These are phyloP conservation scores for Sclerotinia glacialis DNA, from an alignment of 2,329 filamentous ascomycete species.

Conservation along the genomic window DNA sequence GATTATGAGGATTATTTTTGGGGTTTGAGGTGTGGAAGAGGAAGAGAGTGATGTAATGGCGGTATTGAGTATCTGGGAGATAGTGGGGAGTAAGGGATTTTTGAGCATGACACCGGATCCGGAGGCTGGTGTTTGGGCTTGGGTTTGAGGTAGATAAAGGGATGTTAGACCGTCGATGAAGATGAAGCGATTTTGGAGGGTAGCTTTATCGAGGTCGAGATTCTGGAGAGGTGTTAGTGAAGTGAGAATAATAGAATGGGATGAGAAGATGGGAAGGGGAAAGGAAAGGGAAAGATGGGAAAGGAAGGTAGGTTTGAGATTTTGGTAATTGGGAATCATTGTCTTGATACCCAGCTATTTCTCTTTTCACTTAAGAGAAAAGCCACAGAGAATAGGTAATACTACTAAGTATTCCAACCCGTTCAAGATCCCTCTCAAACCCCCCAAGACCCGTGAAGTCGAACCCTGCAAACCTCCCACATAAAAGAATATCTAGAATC, in stretches of 20 bases:
- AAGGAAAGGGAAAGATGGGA: not conserved
- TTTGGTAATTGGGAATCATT: not conserved
- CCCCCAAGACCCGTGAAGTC: too few species aligned
- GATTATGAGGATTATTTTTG: conserved; percentile 15
- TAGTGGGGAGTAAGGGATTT: not conserved
- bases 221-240: conserved; percentile 48
- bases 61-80: not conserved
- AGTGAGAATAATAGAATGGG: not conserved
- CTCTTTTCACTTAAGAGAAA: not conserved
- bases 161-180: conserved; percentile 47
- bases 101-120: not conserved
- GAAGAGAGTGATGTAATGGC: not conserved
- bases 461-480: too few species aligned
- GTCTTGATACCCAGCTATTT: not conserved
- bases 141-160: not conserved
- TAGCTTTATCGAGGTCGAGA: conserved; percentile 64
- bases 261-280: too few species aligned
- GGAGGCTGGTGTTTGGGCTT: not conserved
- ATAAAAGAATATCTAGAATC: too few species aligned
- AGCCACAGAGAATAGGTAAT: not conserved
- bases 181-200: conserved; percentile 57
- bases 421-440: not conserved
- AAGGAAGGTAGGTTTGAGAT: not conserved
- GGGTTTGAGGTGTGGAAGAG: not conserved
- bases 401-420: not conserved